Conservation (phyloP, 2,329 filamentous ascomycete genomes). For the Clarireedia hainanense region DNA sequence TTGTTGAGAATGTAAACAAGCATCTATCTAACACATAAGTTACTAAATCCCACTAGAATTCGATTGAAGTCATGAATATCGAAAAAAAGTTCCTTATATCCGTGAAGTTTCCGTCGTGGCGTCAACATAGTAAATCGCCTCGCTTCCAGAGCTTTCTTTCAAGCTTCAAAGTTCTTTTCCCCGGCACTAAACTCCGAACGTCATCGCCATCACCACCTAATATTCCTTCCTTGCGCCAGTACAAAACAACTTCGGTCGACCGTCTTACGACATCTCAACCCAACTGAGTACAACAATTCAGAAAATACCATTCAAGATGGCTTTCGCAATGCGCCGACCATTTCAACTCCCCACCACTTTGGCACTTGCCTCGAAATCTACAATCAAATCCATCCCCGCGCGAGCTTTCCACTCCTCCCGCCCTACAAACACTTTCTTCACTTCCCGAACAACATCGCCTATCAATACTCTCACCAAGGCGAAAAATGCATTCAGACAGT, state of each 20-base stretch:
- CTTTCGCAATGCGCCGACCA: conserved; percentile 55
- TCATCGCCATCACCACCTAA: neutral
- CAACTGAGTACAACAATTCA: neutral
- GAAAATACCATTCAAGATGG: conserved; percentile 39
- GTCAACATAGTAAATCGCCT: neutral
- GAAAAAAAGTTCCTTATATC: no score
- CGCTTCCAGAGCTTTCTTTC: conserved; percentile 10
- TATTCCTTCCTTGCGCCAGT: neutral
- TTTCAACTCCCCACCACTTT: conserved; percentile 54
- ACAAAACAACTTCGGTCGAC: neutral
- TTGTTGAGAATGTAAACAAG: no score
- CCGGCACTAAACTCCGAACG: conserved; percentile 6
- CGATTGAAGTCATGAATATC: no score
- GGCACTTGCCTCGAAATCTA: conserved; percentile 39
- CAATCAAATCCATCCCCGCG: conserved; percentile 39
- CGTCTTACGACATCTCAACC: neutral
- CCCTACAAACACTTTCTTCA: conserved; percentile 37
- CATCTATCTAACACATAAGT: no score
- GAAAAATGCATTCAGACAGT: conserved; percentile 46
- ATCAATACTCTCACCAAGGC: conserved; percentile 42
- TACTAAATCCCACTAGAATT: no score
- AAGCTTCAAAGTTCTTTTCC: neutral
- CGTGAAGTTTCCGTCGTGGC: no score
- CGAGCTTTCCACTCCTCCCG: conserved; percentile 52
- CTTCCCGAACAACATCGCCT: conserved; percentile 33